Percentiles rank a stretch among this genome's conserved stretches.
Evolutionary conservation across 2,329 filamentous ascomycete genomes (phyloP).

Genomic region (Chaetomium strumarium): DNA sequence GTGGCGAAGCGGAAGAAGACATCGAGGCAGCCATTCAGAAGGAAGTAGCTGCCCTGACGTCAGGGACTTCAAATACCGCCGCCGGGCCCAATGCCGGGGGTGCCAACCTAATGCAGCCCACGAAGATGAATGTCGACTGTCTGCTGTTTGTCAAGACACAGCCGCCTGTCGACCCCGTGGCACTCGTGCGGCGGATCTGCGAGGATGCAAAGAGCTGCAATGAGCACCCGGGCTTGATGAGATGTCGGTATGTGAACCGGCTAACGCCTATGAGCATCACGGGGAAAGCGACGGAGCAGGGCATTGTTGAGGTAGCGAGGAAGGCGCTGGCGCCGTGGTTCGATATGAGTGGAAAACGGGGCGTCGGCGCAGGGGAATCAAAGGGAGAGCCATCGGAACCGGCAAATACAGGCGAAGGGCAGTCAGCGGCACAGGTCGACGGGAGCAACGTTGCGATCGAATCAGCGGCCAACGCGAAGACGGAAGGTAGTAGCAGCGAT

Average conservation of each 20-base stretch:
- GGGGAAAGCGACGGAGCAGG: constrained; percentile 62
- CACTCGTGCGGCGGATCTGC: constrained; percentile 50
- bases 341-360: constrained; percentile 33
- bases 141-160: constrained; percentile 56
- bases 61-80: constrained; percentile 24
- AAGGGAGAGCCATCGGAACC: too few species aligned
- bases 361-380: not conserved
- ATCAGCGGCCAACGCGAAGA: not conserved
- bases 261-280: constrained; percentile 47
- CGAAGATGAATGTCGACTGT: constrained; percentile 55
- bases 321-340: constrained; percentile 61
- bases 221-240: constrained; percentile 36
- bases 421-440: constrained; percentile 9
- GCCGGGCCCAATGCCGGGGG: constrained; percentile 34
- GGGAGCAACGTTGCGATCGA: constrained; percentile 8
- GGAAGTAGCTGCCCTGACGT: constrained; percentile 61
- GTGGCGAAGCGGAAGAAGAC: constrained; percentile 48
- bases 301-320: constrained; percentile 58
- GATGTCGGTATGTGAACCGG: constrained; percentile 53
- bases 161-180: constrained; percentile 49
- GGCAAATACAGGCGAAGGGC: not conserved
- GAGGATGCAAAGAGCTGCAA: constrained; percentile 44
- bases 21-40: constrained; percentile 68
- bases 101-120: constrained; percentile 43
- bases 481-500: not conserved